Base-by-base conservation (phyloP, 31 red algal genomes). In the Asparagopsis taxiformis region DNA sequence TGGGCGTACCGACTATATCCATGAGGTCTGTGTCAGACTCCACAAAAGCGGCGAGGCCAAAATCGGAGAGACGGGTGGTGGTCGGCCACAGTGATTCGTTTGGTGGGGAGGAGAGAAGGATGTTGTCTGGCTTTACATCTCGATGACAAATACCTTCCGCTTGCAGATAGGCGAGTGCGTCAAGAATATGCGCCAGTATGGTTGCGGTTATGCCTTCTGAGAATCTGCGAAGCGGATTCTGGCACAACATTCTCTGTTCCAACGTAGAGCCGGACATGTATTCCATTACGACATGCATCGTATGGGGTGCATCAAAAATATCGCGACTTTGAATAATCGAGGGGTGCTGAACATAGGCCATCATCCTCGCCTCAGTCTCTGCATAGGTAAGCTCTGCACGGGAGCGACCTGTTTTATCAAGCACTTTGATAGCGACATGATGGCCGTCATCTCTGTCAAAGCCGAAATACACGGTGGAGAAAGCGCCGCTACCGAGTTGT, bases 81-180 rank as follows among this genome's bases (percentile, higher is more conserved):
- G 68, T 72, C 21, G 84, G 56, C 84, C 84, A 88, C 8, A 82
- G 38, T 15, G 51, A 51, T 21, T 82, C 77, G 26, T 70, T 70
- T 24, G 50, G 28, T 19, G 39, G 39, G 60, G 63, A 29, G 1
- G 65, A 54, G 9, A 79, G 57, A n/a, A 89, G 39, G 26, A 94
- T 61, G 46, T 94, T 94, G 37, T 94, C 85, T 36, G 84, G 84
- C 29, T 90, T 93, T 32, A 93, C 65, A 51, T 93, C 82, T 19
- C 90, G 90, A 63, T 93, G 90, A 44, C 85, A 65, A 2, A 87
- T 59, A 43, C 66, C 56, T 13, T 87, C 65, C n/a, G 52, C 33
- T 29, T 93, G 72, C 32, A 87, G 48, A 61, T 80, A 69, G 9
- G 70, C 48, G 23, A 93, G 76, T 22, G 82, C 80, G 1, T 62